phyloP scores from a whole-genome alignment of 768 basidiomycete species.

The Boletus rex-veris region DNA sequence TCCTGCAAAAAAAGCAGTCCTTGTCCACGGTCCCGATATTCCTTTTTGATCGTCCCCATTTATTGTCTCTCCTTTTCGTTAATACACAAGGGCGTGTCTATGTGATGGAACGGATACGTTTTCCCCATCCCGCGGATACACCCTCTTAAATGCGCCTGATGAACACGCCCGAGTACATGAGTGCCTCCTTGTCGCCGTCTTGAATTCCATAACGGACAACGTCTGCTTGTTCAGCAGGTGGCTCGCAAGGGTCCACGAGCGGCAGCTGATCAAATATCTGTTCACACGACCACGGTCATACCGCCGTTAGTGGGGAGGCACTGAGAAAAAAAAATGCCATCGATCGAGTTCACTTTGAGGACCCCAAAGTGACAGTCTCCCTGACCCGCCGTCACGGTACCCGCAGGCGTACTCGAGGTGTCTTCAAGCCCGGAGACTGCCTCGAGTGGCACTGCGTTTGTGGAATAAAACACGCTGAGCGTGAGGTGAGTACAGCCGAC shows the following conservation, averaged over 20 bases:
- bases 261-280: constrained; percentile 40
- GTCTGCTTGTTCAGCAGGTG: constrained; percentile 46
- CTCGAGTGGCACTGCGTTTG: constrained; percentile 35
- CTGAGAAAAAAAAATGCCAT: not conserved
- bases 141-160: constrained; percentile 41
- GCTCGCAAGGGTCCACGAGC: constrained; percentile 45
- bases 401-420: constrained; percentile 40
- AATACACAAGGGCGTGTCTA: not conserved
- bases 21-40: too few relatives aligned
- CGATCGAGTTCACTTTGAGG: constrained; percentile 44
- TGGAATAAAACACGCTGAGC: constrained; percentile 51
- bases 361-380: constrained; percentile 64
- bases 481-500: constrained; percentile 45
- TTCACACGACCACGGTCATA: not conserved
- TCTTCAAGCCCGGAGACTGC: constrained; percentile 41
- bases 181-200: constrained; percentile 51
- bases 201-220: constrained; percentile 59
- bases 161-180: constrained; percentile 58
- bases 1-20: too few relatives aligned
- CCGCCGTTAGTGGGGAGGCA: not conserved
- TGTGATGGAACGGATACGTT: constrained; percentile 7
- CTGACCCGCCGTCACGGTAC: constrained; percentile 43
- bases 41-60: too few relatives aligned
- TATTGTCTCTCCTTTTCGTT: not conserved
- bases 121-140: constrained; percentile 35